Conservation (phyloP, 2,329 filamentous ascomycete species). For the Celoporthe dispersa region DNA sequence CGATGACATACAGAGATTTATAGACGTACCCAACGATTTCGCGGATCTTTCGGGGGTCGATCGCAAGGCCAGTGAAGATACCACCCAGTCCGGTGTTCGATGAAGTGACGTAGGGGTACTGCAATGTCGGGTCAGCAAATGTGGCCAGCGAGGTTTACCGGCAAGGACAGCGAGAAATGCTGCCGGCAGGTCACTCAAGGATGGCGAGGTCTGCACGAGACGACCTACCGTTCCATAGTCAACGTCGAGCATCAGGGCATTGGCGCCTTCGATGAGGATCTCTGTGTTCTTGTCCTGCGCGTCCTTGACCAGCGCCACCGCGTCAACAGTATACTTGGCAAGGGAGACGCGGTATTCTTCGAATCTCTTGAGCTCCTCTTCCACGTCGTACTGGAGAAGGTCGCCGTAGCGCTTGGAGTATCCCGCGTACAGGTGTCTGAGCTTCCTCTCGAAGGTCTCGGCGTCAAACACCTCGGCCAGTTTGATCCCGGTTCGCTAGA, state of each 20-base stretch:
- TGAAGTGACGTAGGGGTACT: slow-evolving; percentile 62
- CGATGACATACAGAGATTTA: too few relatives aligned
- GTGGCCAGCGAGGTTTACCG: too few relatives aligned
- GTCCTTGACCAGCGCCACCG: slow-evolving; percentile 64
- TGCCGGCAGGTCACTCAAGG: not conserved
- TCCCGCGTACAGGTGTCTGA: slow-evolving; percentile 64
- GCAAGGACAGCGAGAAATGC: not conserved
- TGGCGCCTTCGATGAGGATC: slow-evolving; percentile 66
- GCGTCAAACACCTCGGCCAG: slow-evolving; percentile 71
- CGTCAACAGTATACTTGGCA: slow-evolving; percentile 67
- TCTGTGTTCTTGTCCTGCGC: slow-evolving; percentile 55
- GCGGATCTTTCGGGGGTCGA: slow-evolving; percentile 59
- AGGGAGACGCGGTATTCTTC: slow-evolving; percentile 62
- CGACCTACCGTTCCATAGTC: slow-evolving; percentile 53
- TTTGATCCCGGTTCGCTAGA: slow-evolving; percentile 64
- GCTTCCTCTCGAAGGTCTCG: slow-evolving; percentile 67
- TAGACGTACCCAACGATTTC: slow-evolving; percentile 55
- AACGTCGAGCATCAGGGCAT: slow-evolving; percentile 65
- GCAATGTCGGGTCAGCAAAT: not conserved
- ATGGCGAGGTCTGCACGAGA: not conserved
- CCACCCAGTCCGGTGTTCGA: slow-evolving; percentile 63
- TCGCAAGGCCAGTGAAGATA: slow-evolving; percentile 60
- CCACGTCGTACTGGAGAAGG: slow-evolving; percentile 66
- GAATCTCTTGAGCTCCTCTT: slow-evolving; percentile 69
- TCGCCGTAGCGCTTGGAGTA: slow-evolving; percentile 73